Percentiles rank a stretch among this genome's conserved stretches.
Evolutionary conservation across 2,329 filamentous ascomycete genomes (phyloP).

Genomic region (Fusarium multiceps): DNA sequence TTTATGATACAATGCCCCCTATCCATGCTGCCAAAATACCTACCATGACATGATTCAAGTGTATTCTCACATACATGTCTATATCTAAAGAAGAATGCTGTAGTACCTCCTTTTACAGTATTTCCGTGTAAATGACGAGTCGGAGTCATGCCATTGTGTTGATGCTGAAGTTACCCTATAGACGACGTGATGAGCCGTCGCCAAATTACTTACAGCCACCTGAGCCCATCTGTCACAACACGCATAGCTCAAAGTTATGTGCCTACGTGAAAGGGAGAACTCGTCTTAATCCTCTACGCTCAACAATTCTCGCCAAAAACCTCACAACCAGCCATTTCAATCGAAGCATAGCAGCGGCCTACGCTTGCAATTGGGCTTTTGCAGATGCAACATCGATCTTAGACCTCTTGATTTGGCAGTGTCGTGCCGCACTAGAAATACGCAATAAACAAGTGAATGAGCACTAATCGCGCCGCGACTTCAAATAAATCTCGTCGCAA

Average conservation of each 20-base stretch:
- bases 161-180: not conserved
- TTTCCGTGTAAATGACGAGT: not conserved
- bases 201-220: not conserved
- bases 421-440: not conserved
- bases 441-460: not conserved
- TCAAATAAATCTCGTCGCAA: not conserved
- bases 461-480: not conserved
- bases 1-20: fast-evolving
- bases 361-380: not conserved
- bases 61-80: not conserved
- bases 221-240: not conserved
- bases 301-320: not conserved
- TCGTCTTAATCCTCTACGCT: not conserved
- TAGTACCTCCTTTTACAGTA: not conserved
- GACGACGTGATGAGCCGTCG: not conserved
- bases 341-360: not conserved
- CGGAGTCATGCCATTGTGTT: not conserved
- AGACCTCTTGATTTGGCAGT: too few species aligned
- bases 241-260: not conserved
- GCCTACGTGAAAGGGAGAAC: not conserved
- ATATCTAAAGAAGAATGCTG: fast-evolving
- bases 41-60: not conserved
- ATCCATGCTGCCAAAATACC: not conserved
- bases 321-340: not conserved
- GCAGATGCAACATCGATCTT: too few species aligned